These are phyloP conservation scores for Hypholoma sublateritium DNA, from an alignment of 768 basidiomycete species.

Conservation along the genomic window DNA sequence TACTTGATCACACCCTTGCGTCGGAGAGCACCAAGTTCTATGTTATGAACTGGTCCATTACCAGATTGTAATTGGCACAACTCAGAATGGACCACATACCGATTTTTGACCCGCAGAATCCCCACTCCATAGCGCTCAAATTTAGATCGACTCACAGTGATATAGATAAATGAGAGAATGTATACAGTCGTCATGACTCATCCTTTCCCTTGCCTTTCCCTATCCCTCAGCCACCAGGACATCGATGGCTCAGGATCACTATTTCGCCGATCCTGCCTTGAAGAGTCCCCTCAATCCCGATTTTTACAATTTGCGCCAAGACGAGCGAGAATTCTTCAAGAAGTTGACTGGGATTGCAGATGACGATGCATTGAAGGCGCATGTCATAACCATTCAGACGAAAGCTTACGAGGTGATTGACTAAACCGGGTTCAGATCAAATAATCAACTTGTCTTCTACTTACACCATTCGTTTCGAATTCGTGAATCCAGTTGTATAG, in stretches of 20 bases:
- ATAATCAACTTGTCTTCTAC: not conserved
- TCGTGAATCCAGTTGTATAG: slow-evolving; percentile 23
- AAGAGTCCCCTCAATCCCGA: slow-evolving; percentile 19
- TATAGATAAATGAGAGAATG: not conserved
- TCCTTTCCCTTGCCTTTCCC: not conserved
- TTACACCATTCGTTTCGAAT: not conserved
- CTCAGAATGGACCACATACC: not conserved
- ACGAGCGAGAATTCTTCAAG: slow-evolving; percentile 36
- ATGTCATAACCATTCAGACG: slow-evolving; percentile 33
- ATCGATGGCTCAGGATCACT: not conserved
- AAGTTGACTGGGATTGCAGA: slow-evolving; percentile 34
- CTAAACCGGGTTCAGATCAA: not conserved
- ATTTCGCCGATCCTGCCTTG: slow-evolving; percentile 1
- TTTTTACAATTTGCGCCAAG: slow-evolving; percentile 22
- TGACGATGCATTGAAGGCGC: slow-evolving; percentile 35
- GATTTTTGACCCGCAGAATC: no score
- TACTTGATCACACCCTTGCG: not conserved
- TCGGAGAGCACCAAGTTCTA: slow-evolving; percentile 6
- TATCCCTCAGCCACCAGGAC: not conserved
- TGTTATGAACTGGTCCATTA: slow-evolving; percentile 16
- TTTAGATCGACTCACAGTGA: not conserved
- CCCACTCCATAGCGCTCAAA: not conserved
- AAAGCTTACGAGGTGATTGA: slow-evolving; percentile 27
- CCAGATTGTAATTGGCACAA: not conserved
- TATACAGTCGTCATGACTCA: not conserved